phyloP scores from a whole-genome alignment of 306 rosid genomes.

The Citrullus colocynthis region DNA sequence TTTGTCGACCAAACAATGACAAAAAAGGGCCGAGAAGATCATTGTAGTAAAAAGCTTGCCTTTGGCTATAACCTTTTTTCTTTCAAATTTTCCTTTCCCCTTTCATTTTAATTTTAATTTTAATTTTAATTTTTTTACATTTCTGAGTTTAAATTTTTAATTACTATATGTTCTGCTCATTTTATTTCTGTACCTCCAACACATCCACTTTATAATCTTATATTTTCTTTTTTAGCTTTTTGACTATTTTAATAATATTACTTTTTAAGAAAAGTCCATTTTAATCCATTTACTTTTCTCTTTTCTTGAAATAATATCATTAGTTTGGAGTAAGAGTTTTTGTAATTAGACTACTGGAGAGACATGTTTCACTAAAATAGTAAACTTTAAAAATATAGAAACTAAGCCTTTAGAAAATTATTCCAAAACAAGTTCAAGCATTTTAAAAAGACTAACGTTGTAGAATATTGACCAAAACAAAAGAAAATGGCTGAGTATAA shows the following conservation, averaged over 20 bases:
- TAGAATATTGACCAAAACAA: too few species aligned
- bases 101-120: not conserved
- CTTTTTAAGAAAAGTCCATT: not conserved
- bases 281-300: too few species aligned
- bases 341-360: too few species aligned
- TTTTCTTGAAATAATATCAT: too few species aligned
- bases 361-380: too few species aligned
- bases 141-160: not conserved
- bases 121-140: too few species aligned
- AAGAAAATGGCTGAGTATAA: too few species aligned
- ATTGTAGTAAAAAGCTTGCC: slow-evolving; percentile 17
- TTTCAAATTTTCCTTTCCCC: not conserved
- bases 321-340: too few species aligned
- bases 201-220: not conserved
- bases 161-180: not conserved
- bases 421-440: too few species aligned
- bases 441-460: too few species aligned
- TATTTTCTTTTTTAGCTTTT: not conserved
- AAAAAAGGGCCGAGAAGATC: slow-evolving; percentile 51
- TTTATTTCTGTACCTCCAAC: not conserved
- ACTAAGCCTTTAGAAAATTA: too few species aligned
- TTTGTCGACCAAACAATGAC: slow-evolving; percentile 83
- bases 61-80: not conserved
- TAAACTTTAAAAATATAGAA: too few species aligned
- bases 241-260: not conserved